These are phyloP conservation scores for Umbelopsis sp. DNA, from an alignment of 192 early-diverging fungal genomes.

Conservation along the genomic window DNA sequence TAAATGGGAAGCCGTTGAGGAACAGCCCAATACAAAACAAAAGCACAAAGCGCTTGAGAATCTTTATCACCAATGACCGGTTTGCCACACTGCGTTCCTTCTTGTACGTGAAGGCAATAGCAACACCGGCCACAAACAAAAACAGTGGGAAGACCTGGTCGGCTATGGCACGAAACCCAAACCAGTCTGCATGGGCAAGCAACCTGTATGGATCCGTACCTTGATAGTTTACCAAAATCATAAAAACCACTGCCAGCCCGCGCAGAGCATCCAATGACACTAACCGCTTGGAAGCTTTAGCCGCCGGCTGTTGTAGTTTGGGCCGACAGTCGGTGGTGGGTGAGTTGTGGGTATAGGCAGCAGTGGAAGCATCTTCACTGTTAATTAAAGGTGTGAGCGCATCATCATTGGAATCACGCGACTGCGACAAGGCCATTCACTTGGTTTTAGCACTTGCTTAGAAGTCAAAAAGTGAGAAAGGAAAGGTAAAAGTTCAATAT, in stretches of 20 bases:
- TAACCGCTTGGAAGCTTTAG: slow-evolving; percentile 35
- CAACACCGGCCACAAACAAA: slow-evolving; percentile 55
- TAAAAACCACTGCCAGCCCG: slow-evolving; percentile 48
- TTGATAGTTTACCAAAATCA: slow-evolving; percentile 59
- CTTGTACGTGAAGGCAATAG: slow-evolving; percentile 26
- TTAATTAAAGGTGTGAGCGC: too few relatives aligned
- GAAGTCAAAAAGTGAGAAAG: too few relatives aligned
- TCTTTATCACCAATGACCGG: slow-evolving; percentile 16
- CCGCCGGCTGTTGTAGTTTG: neutral
- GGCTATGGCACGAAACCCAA: slow-evolving; percentile 42
- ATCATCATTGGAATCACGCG: too few relatives aligned
- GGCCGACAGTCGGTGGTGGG: neutral
- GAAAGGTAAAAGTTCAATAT: too few relatives aligned
- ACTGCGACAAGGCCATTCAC: too few relatives aligned
- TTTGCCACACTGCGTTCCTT: neutral
- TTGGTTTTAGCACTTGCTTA: too few relatives aligned
- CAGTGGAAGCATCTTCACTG: too few relatives aligned
- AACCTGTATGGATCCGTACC: slow-evolving; percentile 36
- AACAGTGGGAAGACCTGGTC: slow-evolving; percentile 62
- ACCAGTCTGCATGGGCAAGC: slow-evolving; percentile 46
- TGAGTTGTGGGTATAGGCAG: too few relatives aligned
- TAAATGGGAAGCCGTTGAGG: slow-evolving; percentile 31
- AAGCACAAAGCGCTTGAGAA: slow-evolving; percentile 31
- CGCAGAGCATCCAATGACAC: slow-evolving; percentile 49
- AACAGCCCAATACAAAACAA: slow-evolving; percentile 42